phyloP scores from a whole-genome alignment of 2,329 filamentous ascomycete genomes.

The Fusarium abutilonis region DNA sequence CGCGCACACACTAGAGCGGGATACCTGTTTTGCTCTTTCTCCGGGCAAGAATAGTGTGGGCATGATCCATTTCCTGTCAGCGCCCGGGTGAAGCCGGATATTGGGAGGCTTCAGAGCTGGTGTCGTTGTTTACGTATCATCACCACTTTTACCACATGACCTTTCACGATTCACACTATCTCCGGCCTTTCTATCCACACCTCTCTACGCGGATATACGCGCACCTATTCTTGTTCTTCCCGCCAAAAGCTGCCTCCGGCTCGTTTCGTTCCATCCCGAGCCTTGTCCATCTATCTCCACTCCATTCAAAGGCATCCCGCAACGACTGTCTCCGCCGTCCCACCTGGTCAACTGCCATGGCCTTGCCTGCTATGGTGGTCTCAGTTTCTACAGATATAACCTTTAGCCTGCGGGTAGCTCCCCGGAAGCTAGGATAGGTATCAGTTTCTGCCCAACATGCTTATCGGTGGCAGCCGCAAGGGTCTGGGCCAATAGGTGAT shows the following conservation, averaged over 20 bases:
- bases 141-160: conserved; percentile 42
- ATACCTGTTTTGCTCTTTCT: conserved; percentile 10
- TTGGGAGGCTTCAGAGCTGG: conserved; percentile 7
- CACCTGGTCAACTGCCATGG: conserved; percentile 5
- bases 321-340: conserved; percentile 31
- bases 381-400: not conserved
- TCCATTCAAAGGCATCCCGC: conserved; percentile 26
- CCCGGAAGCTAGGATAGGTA: conserved; percentile 15
- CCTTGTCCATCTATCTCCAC: conserved; percentile 37
- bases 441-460: conserved; percentile 18
- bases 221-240: conserved; percentile 14
- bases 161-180: conserved; percentile 30
- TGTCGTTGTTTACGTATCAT: conserved; percentile 25
- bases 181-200: conserved; percentile 15
- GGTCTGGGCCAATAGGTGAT: conserved; percentile 22
- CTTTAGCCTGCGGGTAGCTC: conserved; percentile 17
- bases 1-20: not conserved
- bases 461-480: conserved; percentile 14
- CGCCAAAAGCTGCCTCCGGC: conserved; percentile 12
- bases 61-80: conserved; percentile 11
- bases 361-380: not conserved
- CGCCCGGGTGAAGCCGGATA: conserved; percentile 34
- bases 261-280: conserved; percentile 37
- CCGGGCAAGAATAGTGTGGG: not conserved
- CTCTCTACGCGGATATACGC: conserved; percentile 13